Conservation (phyloP, 2,329 filamentous ascomycete genomes). For the Phialophora macrospora region DNA sequence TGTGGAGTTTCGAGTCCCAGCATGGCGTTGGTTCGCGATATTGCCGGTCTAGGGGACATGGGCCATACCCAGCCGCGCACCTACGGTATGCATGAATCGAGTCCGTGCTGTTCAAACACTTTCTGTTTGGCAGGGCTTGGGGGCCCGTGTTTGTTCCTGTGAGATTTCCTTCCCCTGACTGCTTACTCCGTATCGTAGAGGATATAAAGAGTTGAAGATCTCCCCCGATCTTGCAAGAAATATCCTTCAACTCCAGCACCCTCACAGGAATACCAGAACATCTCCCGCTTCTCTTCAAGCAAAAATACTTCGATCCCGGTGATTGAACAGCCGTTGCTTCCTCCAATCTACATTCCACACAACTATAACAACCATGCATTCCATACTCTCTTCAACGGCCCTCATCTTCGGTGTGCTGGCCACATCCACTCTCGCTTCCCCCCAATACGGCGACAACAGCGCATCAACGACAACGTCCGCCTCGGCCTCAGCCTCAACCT, state of each 20-base stretch:
- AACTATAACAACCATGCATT: slow-evolving; percentile 26
- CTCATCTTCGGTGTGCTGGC: slow-evolving; percentile 32
- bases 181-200: neutral
- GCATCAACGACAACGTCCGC: slow-evolving; percentile 11
- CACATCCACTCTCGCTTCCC: slow-evolving; percentile 31
- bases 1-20: slow-evolving; percentile 18
- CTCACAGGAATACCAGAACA: neutral
- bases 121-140: slow-evolving; percentile 15
- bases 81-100: slow-evolving; percentile 4
- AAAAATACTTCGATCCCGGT: slow-evolving; percentile 1
- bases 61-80: neutral
- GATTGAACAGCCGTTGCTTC: slow-evolving; percentile 1
- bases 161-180: neutral
- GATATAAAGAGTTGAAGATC: slow-evolving; percentile 19
- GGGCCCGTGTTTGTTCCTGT: neutral
- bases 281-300: neutral
- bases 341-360: neutral
- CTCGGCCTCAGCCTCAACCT: slow-evolving; percentile 17
- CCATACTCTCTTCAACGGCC: slow-evolving; percentile 27
- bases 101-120: slow-evolving; percentile 14
- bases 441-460: slow-evolving; percentile 29
- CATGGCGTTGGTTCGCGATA: neutral
- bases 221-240: neutral
- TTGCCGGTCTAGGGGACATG: neutral
- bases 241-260: neutral